These are phyloP conservation scores for Solanum appendiculatum DNA, from an alignment of 257 asterid genomes.

Conservation along the genomic window DNA sequence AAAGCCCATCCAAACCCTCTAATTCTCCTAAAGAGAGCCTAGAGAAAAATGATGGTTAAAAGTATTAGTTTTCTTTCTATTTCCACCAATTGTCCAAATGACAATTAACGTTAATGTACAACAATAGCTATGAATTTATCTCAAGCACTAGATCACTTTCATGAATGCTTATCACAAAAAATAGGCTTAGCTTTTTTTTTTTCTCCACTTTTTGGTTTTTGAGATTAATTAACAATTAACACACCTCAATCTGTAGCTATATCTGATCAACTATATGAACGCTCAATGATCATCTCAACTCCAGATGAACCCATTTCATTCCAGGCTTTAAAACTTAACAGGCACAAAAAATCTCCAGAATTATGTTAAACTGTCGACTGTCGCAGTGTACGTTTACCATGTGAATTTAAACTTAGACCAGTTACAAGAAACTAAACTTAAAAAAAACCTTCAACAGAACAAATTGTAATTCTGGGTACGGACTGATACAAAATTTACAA, in stretches of 20 bases:
- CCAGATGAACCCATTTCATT: background rate
- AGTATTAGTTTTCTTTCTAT: no score
- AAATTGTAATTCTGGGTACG: background rate
- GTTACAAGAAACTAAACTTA: background rate
- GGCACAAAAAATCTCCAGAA: background rate
- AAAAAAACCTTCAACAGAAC: background rate
- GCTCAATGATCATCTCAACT: background rate
- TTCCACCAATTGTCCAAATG: no score
- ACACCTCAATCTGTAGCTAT: background rate
- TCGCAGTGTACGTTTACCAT: background rate
- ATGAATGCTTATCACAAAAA: no score
- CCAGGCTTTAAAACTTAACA: background rate
- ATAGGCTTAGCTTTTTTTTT: no score
- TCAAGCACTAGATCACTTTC: no score
- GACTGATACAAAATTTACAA: background rate
- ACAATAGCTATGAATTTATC: no score
- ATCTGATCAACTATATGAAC: background rate
- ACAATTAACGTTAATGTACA: no score
- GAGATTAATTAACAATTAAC: background rate
- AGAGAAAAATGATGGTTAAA: no score
- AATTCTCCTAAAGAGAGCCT: no score
- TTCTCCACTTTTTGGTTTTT: no score
- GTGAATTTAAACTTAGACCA: background rate
- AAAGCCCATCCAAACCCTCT: no score
- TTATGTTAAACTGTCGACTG: background rate